Conservation (phyloP, 164 flowering plant species). For the Santalum album region DNA sequence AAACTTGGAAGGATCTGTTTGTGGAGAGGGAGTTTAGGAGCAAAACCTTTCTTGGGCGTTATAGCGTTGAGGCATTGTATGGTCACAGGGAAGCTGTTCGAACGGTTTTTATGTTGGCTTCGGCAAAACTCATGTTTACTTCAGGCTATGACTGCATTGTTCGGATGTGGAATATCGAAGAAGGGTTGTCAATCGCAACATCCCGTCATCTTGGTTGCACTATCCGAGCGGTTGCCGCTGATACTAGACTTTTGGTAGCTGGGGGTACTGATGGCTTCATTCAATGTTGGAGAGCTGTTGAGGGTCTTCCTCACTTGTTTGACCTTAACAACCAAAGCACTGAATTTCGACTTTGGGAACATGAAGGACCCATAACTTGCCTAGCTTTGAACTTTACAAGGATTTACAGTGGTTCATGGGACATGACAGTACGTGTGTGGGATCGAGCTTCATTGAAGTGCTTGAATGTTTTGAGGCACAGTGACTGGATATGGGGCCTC, state of each 20-base stretch:
- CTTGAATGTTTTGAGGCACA: constrained; percentile 53
- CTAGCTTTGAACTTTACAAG: constrained; percentile 61
- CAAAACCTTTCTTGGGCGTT: constrained; percentile 67
- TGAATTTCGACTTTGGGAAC: constrained; percentile 77
- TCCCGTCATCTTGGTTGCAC: constrained; percentile 76
- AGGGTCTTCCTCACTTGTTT: constrained; percentile 57
- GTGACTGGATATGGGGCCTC: constrained; percentile 83
- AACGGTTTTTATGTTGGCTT: constrained; percentile 55
- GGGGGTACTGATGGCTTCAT: constrained; percentile 88
- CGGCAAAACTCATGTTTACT: constrained; percentile 69
- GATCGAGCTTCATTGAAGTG: constrained; percentile 59
- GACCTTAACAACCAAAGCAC: constrained; percentile 35
- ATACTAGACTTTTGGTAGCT: constrained; percentile 65
- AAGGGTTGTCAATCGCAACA: constrained; percentile 55
- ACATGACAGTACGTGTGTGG: constrained; percentile 89
- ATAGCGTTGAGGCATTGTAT: constrained; percentile 48
- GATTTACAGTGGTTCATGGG: constrained; percentile 98
- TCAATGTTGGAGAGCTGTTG: constrained; percentile 72
- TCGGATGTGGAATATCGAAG: constrained; percentile 86
- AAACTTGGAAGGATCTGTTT: constrained; percentile 79
- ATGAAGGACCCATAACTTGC: constrained; percentile 78
- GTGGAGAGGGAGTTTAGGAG: constrained; percentile 83
- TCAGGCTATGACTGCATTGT: constrained; percentile 75
- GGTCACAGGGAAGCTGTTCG: constrained; percentile 88
- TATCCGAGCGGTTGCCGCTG: constrained; percentile 78